Evolutionary conservation across 441 rosid species (phyloP), one percentile per base, ranked within the genome.

Genomic region (Erysimum cheiri): DNA sequence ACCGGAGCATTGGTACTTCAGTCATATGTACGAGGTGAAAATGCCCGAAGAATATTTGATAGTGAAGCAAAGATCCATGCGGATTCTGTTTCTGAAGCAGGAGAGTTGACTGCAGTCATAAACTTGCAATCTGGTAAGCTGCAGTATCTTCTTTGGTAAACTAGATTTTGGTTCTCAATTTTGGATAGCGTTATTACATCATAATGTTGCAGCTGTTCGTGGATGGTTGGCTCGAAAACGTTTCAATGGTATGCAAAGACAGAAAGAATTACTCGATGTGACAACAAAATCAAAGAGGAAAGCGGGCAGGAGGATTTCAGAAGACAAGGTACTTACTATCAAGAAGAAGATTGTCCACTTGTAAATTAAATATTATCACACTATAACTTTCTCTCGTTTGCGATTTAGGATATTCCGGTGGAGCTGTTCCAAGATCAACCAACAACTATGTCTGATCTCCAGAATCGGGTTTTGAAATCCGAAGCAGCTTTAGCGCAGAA

Each of bases 221-320:
- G 98, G 97, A 32, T 88, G 96, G 89, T 78, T 91, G 82, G 90
- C 81, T 64, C 90, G 95, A 64, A 88, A 71, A 70, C 84, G 84
- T 29, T 76, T 89, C 2, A 67, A 13, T 47, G 71, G 79, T 33
- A 76, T 69, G 84, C 76, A 64, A 40, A 79, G 83, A 71, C 43
- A 73, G 70, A 87, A 78, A 66, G 70, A 69, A 54, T 78, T 60
- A 60, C 82, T 39, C 60, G 44, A 58, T 53, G 89, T 80, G 76
- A 82, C 37, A 26, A 46, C 67, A 78, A 82, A 77, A 64, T 69
- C 81, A 58, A 82, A 70, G 77, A 67, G 78, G 67, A 86, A 76
- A 80, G 70, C 50, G 0, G 77, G 79, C 77, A 80, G 77, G 75
- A 83, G 78, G 72, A 73, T 32, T 74, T 85, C 90, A n/a, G 90